phyloP scores from a whole-genome alignment of 2,329 filamentous ascomycete species.

The Herpotrichia juniperi region DNA sequence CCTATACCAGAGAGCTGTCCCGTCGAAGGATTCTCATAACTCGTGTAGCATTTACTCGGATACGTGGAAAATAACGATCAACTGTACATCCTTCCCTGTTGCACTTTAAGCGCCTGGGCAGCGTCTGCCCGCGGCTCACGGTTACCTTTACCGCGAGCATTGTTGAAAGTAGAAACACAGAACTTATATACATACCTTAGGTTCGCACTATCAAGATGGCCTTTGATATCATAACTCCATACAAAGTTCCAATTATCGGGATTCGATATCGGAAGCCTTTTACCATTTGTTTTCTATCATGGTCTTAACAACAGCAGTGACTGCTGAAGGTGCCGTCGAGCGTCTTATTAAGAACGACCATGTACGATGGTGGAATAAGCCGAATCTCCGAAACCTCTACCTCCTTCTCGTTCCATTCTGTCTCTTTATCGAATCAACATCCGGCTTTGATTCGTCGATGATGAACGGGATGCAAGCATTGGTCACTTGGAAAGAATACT shows the following conservation, averaged over 20 bases:
- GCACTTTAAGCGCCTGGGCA: background rate
- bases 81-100: background rate
- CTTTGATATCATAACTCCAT: background rate
- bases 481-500: constrained; percentile 52
- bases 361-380: constrained; percentile 63
- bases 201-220: background rate
- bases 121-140: background rate
- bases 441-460: constrained; percentile 63
- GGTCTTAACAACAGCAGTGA: constrained; percentile 31
- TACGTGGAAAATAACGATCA: background rate
- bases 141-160: background rate
- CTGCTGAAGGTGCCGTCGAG: constrained; percentile 39
- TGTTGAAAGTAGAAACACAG: background rate
- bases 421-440: constrained; percentile 68
- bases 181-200: background rate
- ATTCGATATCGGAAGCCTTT: background rate
- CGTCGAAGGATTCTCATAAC: background rate
- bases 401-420: constrained; percentile 64
- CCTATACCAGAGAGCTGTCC: background rate
- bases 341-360: constrained; percentile 43
- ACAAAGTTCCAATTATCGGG: background rate
- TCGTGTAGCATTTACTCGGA: background rate
- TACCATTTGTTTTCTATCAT: background rate
- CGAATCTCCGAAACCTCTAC: constrained; percentile 63
- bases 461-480: constrained; percentile 45